A percentile compares a stretch with the other conserved stretches of the same genome.
Evolutionary conservation across 768 basidiomycete species (phyloP).

Genomic region (Tulasnella sp.): DNA sequence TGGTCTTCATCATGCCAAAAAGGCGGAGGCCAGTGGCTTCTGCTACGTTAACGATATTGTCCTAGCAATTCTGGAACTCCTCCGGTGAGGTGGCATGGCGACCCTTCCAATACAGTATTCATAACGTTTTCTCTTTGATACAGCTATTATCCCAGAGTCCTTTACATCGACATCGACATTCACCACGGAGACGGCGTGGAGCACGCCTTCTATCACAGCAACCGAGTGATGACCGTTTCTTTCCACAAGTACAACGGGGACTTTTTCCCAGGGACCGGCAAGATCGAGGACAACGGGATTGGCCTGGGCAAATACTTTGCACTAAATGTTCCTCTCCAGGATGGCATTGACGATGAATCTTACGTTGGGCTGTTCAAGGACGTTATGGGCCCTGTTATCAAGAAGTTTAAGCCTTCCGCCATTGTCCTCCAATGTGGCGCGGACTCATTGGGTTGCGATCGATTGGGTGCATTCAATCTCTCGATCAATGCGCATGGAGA

Average conservation of each 20-base stretch:
- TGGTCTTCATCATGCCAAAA: conserved; percentile 96
- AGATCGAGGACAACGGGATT: conserved; percentile 85
- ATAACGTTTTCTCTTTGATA: not conserved
- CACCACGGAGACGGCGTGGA: conserved; percentile 99
- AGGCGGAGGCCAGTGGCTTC: conserved; percentile 96
- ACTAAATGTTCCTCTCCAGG: conserved; percentile 90
- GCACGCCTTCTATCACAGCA: conserved; percentile 94
- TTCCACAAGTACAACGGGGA: conserved; percentile 99
- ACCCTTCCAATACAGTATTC: not conserved
- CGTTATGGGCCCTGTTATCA: conserved; percentile 91
- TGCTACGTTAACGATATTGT: conserved; percentile 99
- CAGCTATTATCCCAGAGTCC: conserved; percentile 87
- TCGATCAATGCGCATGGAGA: conserved; percentile 97
- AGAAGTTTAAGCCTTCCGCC: conserved; percentile 77
- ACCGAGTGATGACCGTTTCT: conserved; percentile 97
- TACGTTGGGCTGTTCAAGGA: conserved; percentile 94
- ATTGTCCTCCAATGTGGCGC: conserved; percentile 98
- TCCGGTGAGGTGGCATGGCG: conserved; percentile 56
- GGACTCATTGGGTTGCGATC: conserved; percentile 90
- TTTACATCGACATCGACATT: conserved; percentile 99
- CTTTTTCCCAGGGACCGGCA: conserved; percentile 97
- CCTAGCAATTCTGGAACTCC: conserved; percentile 84
- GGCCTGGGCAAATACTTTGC: conserved; percentile 92
- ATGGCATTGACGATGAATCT: conserved; percentile 96
- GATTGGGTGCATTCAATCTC: conserved; percentile 94